Base-by-base conservation (phyloP, 148 eudicot genomes). In the Vaccinium macrocarpon region DNA sequence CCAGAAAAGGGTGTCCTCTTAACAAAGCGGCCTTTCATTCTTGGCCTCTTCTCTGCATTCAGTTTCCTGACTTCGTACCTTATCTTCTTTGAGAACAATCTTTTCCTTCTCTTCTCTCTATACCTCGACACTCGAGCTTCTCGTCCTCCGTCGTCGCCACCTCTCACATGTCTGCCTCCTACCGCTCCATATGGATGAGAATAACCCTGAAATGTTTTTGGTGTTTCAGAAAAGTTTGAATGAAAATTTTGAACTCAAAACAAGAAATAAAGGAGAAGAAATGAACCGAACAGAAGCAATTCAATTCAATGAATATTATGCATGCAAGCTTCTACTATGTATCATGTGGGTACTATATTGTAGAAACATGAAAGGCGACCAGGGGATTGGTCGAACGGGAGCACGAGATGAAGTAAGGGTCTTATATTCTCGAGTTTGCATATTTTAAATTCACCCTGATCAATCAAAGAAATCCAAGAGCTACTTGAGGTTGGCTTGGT, bases 1-100 rank as follows among this genome's bases (percentile, higher is more conserved):
- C 50, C 23, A 15, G 51, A 35, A 73, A 73, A 73, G 5, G 77
- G 49, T 2, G 97, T 82, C 86, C 98, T 88, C 90, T 96, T 96
- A 1, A 96, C 98, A 82, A 96, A 96, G 59, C 99, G 91, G 21
- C 99, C 99, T 88, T 96, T 96, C 97, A 94, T 96, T 79, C 99
- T 82, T 1, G 99, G 99, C 90, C 99, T 93, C 87, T 96, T 96
- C 89, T 96, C 98, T 4, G 99, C 99, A 83, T 96, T 96, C 86
- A 96, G 52, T 85, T 94, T 96, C 84, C 99, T 89, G 25, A 96
- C 99, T 89, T 96, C 95, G 80, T 96, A 96, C 90, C 98, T 90
- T 90, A 96, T 96, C 89, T 94, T 96, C 93, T 96, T 96, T 8
- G 98, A 92, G 84, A 94, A 94, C 89, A 96, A 84, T 78, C 99